Percentiles rank a stretch among this genome's conserved stretches.
Conservation (phyloP, 139 green algal genomes). For the Coccomyxa sp. region DNA sequence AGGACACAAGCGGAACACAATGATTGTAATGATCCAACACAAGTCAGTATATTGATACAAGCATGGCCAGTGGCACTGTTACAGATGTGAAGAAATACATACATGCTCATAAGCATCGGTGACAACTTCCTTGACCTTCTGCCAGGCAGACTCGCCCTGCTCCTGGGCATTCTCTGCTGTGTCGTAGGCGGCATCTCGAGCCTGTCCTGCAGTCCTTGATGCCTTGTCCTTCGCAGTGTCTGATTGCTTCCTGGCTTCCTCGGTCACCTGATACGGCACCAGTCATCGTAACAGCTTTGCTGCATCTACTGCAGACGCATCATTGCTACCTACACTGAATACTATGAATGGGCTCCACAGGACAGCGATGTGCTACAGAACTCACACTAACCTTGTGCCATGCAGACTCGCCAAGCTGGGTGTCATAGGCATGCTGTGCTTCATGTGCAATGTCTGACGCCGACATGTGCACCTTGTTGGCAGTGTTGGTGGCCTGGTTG, state of each 20-base stretch:
- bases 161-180: neutral
- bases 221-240: slow-evolving; percentile 3
- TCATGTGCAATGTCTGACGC: neutral
- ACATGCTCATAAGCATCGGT: neutral
- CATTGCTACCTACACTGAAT: neutral
- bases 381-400: neutral
- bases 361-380: neutral
- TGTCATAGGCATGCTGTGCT: neutral
- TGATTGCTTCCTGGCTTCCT: slow-evolving; percentile 1
- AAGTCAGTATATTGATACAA: neutral
- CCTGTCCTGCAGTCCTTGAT: neutral
- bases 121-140: neutral
- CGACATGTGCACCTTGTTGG: too few species aligned
- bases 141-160: slow-evolving; percentile 1
- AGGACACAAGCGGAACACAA: too few species aligned
- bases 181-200: neutral
- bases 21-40: too few species aligned
- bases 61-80: neutral
- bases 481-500: neutral
- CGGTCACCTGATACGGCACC: neutral
- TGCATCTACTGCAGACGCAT: neutral
- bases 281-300: neutral
- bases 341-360: neutral
- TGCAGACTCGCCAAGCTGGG: neutral
- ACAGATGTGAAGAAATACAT: neutral